Evolutionary conservation across 495 filamentous ascomycete species (phyloP), one percentile per base, ranked within the genome.

Genomic region (Copromyces sp.): DNA sequence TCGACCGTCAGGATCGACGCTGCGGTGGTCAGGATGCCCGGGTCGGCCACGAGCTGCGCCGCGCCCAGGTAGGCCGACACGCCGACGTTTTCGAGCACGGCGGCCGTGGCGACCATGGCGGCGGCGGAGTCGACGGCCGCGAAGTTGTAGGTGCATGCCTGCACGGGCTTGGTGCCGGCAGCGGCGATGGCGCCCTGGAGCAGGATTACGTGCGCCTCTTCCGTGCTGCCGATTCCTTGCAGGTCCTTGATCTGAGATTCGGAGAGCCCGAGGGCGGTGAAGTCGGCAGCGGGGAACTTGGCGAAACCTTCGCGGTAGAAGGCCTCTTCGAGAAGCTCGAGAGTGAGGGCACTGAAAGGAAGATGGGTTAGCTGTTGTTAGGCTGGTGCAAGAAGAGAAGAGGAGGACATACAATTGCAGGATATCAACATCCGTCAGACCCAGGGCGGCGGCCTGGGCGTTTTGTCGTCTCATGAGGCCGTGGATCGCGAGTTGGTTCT

Each of bases 261-360:
- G 70, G 79, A 80, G 75, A 89, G 80, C 69, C 89, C 89, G 53
- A 90, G 83, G 16, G 82, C 84, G 17, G 75, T 70, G 83, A 91
- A 91, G 71, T 91, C 87, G 20, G 80, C 76, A n/a, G 83, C 83
- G 3, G 86, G 83, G 78, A 90, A 90, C 78, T 87, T 84, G 73
- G 84, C 82, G 74, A 91, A 89, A 38, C 87, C 89, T 75, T 89
- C 81, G 71, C 82, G 80, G 83, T 91, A 91, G 78, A 91, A 91
- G 40, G 83, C 78, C 35, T 86, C 77, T 79, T 91, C 89, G 72
- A 91, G 87, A 78, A 88, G 87, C 80, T 91, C 89, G 24, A 90
- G 81, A 14, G 89, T 90, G 71, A 91, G 82, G 71, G 89, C 89
- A 75, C 88, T 90, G 73, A 29, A 12, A 39, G 39, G 24, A n/a